Percentiles rank a stretch among this genome's conserved stretches.
These are phyloP conservation scores for Kazachstania martiniae DNA, from an alignment of 805 yeast genomes.

Conservation along the genomic window DNA sequence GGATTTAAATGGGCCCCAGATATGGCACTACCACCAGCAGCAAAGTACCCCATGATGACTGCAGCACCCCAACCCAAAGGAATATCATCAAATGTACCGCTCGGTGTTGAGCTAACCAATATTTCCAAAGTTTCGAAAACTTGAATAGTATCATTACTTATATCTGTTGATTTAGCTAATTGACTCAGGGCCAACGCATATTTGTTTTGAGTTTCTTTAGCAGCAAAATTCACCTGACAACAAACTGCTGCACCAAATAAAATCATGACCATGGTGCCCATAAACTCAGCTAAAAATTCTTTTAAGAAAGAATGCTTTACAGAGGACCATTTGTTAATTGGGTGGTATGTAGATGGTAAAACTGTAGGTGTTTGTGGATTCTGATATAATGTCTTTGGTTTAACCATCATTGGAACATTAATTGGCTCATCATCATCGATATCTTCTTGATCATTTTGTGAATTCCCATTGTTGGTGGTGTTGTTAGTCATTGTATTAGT, in stretches of 20 bases:
- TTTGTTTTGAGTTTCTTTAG: slow-evolving; percentile 10
- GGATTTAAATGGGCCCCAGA: slow-evolving; percentile 51
- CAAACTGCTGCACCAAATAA: slow-evolving; percentile 39
- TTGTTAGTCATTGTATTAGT: not conserved
- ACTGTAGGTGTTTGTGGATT: slow-evolving; percentile 29
- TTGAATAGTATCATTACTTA: slow-evolving; percentile 1
- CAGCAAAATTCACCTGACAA: slow-evolving; percentile 33
- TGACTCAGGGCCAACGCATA: not conserved
- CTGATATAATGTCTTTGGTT: slow-evolving; percentile 26
- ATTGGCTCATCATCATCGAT: not conserved
- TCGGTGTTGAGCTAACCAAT: slow-evolving; percentile 7
- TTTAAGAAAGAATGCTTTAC: slow-evolving; percentile 28
- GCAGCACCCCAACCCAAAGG: slow-evolving; percentile 45
- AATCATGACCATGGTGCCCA: slow-evolving; percentile 37
- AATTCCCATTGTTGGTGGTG: not conserved
- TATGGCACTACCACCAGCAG: slow-evolving; percentile 38
- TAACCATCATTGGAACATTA: slow-evolving; percentile 21
- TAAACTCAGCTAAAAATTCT: slow-evolving; percentile 40
- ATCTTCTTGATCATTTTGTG: not conserved
- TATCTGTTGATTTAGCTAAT: not conserved
- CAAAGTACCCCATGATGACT: slow-evolving; percentile 38
- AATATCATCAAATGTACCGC: slow-evolving; percentile 33
- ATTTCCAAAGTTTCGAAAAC: slow-evolving; percentile 3
- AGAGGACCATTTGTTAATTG: slow-evolving; percentile 25
- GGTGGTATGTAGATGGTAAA: slow-evolving; percentile 27